phyloP scores from a whole-genome alignment of 441 rosid species.

The Manihot esculenta region DNA sequence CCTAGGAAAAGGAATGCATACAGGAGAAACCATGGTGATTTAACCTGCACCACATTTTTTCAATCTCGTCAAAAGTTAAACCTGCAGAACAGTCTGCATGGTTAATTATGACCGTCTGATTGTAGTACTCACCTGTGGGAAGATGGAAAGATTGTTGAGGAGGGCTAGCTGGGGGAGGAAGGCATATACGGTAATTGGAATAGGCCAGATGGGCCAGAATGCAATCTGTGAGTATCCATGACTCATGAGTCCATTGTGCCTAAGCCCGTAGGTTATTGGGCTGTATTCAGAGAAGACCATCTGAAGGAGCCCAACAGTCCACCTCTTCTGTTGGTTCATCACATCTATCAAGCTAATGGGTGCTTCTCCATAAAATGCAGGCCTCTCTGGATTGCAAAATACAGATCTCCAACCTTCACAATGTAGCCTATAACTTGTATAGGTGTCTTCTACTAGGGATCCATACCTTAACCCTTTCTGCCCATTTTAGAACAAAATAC shows the following conservation, averaged over 20 bases:
- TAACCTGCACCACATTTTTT: constrained; percentile 32
- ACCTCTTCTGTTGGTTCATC: constrained; percentile 51
- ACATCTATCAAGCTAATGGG: constrained; percentile 43
- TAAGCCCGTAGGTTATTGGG: constrained; percentile 38
- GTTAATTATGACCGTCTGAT: too few relatives aligned
- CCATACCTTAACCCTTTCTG: constrained; percentile 76
- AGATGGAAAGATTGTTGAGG: constrained; percentile 39
- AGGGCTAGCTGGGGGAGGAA: constrained; percentile 67
- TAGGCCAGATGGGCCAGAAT: constrained; percentile 19
- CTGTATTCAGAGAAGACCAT: constrained; percentile 40
- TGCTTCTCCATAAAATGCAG: constrained; percentile 56
- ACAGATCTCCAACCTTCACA: constrained; percentile 70
- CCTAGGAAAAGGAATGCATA: constrained; percentile 55
- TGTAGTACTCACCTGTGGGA: constrained; percentile 46
- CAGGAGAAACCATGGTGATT: constrained; percentile 50
- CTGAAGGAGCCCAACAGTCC: constrained; percentile 57
- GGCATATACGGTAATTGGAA: constrained; percentile 48
- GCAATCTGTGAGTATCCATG: constrained; percentile 27
- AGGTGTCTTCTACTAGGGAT: constrained; percentile 62
- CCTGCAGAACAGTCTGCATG: too few relatives aligned
- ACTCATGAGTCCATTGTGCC: constrained; percentile 29
- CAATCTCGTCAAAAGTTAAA: not conserved
- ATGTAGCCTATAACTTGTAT: constrained; percentile 48
- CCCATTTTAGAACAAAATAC: not conserved
- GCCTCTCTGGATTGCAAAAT: constrained; percentile 51